Conservation (phyloP, 2,329 filamentous ascomycete genomes). For the Sporothrix sp. region DNA sequence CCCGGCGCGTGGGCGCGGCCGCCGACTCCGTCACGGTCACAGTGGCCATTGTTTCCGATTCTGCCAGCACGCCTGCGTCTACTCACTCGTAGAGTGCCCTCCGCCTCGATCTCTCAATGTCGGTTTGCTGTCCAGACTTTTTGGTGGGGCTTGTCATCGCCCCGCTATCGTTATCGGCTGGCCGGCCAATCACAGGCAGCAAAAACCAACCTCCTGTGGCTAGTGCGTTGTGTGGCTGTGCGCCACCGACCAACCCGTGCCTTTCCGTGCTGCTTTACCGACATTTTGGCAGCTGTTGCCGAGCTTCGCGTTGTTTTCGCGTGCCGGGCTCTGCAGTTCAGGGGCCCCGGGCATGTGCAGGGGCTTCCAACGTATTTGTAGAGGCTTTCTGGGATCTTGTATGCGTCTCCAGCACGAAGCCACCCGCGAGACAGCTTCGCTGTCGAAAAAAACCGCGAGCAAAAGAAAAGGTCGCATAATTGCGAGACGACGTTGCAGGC, state of each 20-base stretch:
- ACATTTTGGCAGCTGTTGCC: constrained; percentile 3
- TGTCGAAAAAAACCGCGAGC: background rate
- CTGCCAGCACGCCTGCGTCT: too few relatives aligned
- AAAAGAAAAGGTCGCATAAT: background rate
- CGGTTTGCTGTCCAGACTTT: constrained; percentile 1
- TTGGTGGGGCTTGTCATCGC: constrained; percentile 12
- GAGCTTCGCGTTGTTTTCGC: constrained; percentile 4
- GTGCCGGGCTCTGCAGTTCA: background rate
- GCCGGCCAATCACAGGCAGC: background rate
- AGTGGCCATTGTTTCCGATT: constrained; percentile 21
- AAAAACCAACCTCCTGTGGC: background rate
- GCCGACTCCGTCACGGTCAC: constrained; percentile 39
- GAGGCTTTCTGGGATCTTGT: background rate
- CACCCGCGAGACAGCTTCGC: constrained; percentile 9
- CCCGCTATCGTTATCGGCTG: background rate
- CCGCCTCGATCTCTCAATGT: too few relatives aligned
- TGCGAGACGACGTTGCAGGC: background rate
- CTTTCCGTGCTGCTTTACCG: constrained; percentile 12
- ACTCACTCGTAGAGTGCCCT: too few relatives aligned
- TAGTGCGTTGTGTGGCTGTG: constrained; percentile 3
- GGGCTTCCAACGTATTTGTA: background rate
- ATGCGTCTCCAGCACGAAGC: background rate
- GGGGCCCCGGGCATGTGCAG: background rate
- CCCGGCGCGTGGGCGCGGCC: constrained; percentile 36
- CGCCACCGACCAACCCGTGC: constrained; percentile 7